Evolutionary conservation across 495 filamentous ascomycete species (phyloP).

Genomic region (Trichodelitschia bisporula): DNA sequence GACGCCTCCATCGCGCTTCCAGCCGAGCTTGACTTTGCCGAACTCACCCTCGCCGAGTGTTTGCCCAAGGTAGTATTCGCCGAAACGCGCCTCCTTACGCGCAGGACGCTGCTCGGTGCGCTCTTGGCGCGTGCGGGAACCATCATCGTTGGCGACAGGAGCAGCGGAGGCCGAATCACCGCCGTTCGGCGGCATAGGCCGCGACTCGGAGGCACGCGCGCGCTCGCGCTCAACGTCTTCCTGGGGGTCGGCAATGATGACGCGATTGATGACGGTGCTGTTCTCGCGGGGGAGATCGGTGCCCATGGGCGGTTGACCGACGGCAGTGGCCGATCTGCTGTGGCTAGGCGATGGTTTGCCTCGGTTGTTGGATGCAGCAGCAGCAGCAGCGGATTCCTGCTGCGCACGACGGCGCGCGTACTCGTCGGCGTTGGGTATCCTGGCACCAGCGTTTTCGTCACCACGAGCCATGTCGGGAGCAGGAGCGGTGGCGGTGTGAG

Average conservation of each 20-base stretch:
- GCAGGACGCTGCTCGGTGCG: conserved; percentile 28
- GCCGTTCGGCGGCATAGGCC: conserved; percentile 15
- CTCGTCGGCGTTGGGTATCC: no score
- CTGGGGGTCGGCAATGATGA: conserved; percentile 54
- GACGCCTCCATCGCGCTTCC: conserved; percentile 85
- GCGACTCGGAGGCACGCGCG: conserved; percentile 40
- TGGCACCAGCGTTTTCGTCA: no score
- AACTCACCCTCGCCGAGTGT: conserved; percentile 98
- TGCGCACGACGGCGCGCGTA: no score
- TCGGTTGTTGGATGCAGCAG: conserved; percentile 2
- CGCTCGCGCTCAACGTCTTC: conserved; percentile 56
- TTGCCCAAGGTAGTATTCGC: conserved; percentile 83
- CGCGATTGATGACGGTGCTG: conserved; percentile 50
- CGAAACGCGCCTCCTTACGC: conserved; percentile 66
- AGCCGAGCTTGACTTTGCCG: conserved; percentile 97
- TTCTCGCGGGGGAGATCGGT: conserved; percentile 33
- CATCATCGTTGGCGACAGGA: conserved; percentile 27
- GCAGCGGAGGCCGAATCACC: conserved; percentile 10
- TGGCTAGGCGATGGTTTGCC: conserved; percentile 12
- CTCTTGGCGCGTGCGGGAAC: conserved; percentile 53
- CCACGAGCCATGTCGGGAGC: not conserved
- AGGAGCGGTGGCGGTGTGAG: conserved; percentile 9
- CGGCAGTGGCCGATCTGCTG: conserved; percentile 20
- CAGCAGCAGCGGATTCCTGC: not conserved
- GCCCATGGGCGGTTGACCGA: conserved; percentile 14